Evolutionary conservation across 164 flowering plant genomes (phyloP).

Genomic region (Berberis vulgaris): DNA sequence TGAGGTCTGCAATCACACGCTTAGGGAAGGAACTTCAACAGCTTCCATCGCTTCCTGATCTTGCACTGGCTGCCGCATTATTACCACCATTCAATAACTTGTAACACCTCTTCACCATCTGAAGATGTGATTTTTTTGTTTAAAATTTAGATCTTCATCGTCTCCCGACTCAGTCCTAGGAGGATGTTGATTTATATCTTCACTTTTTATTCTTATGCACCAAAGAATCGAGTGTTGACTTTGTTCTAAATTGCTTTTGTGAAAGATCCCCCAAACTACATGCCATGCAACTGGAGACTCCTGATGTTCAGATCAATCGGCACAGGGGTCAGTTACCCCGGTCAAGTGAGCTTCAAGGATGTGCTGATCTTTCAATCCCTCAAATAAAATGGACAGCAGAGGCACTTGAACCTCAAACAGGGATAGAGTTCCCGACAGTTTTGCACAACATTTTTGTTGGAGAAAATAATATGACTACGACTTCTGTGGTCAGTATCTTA

Average conservation of each 20-base stretch:
- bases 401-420: slow-evolving; percentile 74
- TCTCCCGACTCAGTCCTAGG: too few species aligned
- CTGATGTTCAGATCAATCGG: slow-evolving; percentile 29
- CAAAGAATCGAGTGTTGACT: too few species aligned
- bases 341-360: slow-evolving; percentile 35
- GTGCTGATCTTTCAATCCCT: slow-evolving; percentile 32
- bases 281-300: slow-evolving; percentile 37
- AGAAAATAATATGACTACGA: slow-evolving; percentile 22
- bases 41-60: slow-evolving; percentile 40
- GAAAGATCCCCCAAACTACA: slow-evolving; percentile 43
- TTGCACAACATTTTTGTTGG: slow-evolving; percentile 36
- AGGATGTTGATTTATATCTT: too few species aligned
- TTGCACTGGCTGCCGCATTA: slow-evolving; percentile 66
- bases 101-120: too few species aligned
- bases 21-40: slow-evolving; percentile 33
- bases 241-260: neutral
- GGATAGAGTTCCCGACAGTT: slow-evolving; percentile 71
- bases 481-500: slow-evolving; percentile 48
- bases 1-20: slow-evolving; percentile 28
- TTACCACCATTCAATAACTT: slow-evolving; percentile 28
- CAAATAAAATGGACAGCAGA: slow-evolving; percentile 39
- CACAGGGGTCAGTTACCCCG: slow-evolving; percentile 36
- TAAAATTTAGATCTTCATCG: too few species aligned
- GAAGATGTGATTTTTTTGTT: too few species aligned
- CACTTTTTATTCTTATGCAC: too few species aligned